phyloP scores from a whole-genome alignment of 805 yeast genomes.

The Lachancea nothofagi region DNA sequence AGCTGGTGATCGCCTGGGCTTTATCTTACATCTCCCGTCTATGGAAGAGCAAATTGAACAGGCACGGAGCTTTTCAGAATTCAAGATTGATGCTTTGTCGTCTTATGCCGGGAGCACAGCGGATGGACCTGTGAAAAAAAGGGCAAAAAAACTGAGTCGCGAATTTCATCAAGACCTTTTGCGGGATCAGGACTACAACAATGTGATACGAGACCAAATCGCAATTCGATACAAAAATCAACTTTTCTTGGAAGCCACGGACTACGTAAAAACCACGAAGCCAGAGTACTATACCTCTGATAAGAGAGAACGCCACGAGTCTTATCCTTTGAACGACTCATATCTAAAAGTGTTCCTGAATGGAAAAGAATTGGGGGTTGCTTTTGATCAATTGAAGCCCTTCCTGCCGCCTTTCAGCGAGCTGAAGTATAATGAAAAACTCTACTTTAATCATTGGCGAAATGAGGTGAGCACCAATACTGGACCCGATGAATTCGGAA shows the following conservation, averaged over 20 bases:
- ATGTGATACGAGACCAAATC: constrained; percentile 72
- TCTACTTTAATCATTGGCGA: constrained; percentile 30
- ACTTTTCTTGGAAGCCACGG: constrained; percentile 78
- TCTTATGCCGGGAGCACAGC: constrained; percentile 7
- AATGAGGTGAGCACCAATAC: constrained; percentile 9
- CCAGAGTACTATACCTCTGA: constrained; percentile 32
- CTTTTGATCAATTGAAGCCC: constrained; percentile 62
- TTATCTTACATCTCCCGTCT: constrained; percentile 65
- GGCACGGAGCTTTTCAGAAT: constrained; percentile 36
- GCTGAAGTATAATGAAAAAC: constrained; percentile 38
- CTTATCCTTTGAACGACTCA: constrained; percentile 40
- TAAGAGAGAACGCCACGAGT: constrained; percentile 36
- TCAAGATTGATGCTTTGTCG: constrained; percentile 26
- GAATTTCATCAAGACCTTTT: constrained; percentile 30
- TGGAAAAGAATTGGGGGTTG: constrained; percentile 61
- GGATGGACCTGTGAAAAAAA: constrained; percentile 8
- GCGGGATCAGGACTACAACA: constrained; percentile 30
- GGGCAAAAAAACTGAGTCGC: constrained; percentile 13
- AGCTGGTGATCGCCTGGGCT: constrained; percentile 79
- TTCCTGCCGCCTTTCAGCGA: constrained; percentile 77
- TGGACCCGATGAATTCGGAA: neutral
- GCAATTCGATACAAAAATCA: constrained; percentile 79
- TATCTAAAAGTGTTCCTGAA: constrained; percentile 67
- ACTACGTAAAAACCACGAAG: constrained; percentile 37
- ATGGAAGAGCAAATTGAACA: constrained; percentile 40